A percentile compares a stretch with the other conserved stretches of the same genome.
Evolutionary conservation across 139 green algal species (phyloP).

Genomic region (Asterochloris erici): DNA sequence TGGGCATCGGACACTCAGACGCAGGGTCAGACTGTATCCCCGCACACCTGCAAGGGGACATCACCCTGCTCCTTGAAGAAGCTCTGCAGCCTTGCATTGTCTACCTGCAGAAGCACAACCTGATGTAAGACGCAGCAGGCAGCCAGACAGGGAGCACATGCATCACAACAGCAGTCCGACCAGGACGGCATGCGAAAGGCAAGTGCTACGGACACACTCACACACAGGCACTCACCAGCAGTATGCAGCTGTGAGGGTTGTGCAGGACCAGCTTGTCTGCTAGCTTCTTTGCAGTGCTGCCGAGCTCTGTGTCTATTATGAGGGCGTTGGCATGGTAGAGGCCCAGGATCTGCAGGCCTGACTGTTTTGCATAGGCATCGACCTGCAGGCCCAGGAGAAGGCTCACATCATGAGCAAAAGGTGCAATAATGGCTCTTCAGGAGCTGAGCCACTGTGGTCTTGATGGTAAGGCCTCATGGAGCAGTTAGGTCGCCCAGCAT

Average conservation of each 20-base stretch:
- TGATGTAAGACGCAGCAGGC: background rate
- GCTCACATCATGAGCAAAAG: too few relatives aligned
- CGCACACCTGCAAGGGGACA: too few relatives aligned
- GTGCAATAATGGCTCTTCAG: too few relatives aligned
- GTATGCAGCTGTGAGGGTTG: conserved; percentile 17
- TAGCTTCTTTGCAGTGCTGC: conserved; percentile 38
- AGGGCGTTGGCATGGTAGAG: conserved; percentile 76
- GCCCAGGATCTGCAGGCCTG: conserved; percentile 52
- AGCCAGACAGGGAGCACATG: background rate
- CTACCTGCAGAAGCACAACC: conserved; percentile 15
- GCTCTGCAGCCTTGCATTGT: conserved; percentile 28
- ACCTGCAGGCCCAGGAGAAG: conserved; percentile 22
- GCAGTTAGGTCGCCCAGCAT: background rate
- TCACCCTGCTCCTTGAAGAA: background rate
- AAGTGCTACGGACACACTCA: background rate
- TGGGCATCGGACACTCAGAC: too few relatives aligned
- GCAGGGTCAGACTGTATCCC: too few relatives aligned
- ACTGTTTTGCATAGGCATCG: conserved; percentile 25
- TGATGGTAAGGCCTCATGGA: background rate
- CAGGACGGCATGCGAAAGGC: background rate
- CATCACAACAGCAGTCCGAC: background rate
- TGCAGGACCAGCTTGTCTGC: conserved; percentile 49
- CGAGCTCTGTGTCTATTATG: conserved; percentile 52
- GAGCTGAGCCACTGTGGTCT: too few relatives aligned
- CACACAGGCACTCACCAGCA: conserved; percentile 28